A percentile compares a stretch with the other conserved stretches of the same genome.
Evolutionary conservation across 2,329 filamentous ascomycete species (phyloP).

Genomic region (Colletotrichum sidae): DNA sequence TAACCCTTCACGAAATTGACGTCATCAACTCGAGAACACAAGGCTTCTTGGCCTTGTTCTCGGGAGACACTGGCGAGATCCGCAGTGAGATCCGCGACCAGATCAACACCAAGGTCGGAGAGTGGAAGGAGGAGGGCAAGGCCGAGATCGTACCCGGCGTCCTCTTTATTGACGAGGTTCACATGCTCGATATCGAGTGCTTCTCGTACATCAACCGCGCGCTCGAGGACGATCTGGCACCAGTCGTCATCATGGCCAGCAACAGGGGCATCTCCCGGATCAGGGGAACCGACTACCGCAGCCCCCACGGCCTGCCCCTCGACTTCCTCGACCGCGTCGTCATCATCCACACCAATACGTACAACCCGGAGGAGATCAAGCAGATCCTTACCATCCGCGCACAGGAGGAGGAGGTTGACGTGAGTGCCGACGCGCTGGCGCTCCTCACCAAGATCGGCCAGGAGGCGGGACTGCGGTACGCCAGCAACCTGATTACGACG

Average conservation of each 20-base stretch:
- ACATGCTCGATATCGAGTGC: constrained; percentile 99
- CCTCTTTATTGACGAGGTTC: constrained; percentile 97
- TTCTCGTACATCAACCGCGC: constrained; percentile 99
- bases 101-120: constrained; percentile 98
- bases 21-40: constrained; percentile 99
- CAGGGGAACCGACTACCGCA: constrained; percentile 91
- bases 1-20: constrained; percentile 97
- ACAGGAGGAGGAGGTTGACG: constrained; percentile 94
- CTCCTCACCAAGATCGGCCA: constrained; percentile 95
- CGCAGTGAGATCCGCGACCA: constrained; percentile 96
- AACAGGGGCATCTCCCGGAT: constrained; percentile 94
- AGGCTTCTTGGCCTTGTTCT: constrained; percentile 96
- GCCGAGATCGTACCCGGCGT: constrained; percentile 98
- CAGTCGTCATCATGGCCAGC: constrained; percentile 99
- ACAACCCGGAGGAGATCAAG: constrained; percentile 85
- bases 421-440: constrained; percentile 89
- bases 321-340: constrained; percentile 97
- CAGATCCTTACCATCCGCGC: constrained; percentile 94
- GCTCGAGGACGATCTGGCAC: constrained; percentile 92
- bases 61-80: constrained; percentile 97
- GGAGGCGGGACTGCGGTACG: constrained; percentile 92
- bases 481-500: constrained; percentile 97
- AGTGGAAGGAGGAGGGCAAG: constrained; percentile 99
- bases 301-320: constrained; percentile 91
- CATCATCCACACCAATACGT: constrained; percentile 93